These are phyloP conservation scores for Rhizophagus sp. DNA, from an alignment of 192 early-diverging fungal species.

Conservation along the genomic window DNA sequence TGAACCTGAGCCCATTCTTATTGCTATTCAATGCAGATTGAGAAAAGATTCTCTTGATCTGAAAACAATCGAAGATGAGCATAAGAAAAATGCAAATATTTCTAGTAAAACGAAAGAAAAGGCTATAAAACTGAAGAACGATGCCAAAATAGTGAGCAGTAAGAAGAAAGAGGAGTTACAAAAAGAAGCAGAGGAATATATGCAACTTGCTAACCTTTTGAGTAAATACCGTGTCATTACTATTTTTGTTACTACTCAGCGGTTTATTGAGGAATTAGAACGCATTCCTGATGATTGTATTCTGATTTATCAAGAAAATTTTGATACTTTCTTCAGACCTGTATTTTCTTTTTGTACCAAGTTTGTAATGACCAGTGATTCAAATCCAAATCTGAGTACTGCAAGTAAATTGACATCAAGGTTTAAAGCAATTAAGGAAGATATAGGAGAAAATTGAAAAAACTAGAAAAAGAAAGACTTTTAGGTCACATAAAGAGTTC, in stretches of 20 bases:
- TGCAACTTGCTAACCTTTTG: too few species aligned
- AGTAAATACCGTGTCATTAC: not conserved
- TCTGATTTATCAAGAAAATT: conserved; percentile 4
- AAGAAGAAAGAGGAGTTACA: too few species aligned
- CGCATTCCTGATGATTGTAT: not conserved
- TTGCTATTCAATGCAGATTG: not conserved
- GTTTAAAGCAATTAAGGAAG: too few species aligned
- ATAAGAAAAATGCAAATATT: not conserved
- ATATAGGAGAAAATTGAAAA: too few species aligned
- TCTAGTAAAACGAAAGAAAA: too few species aligned
- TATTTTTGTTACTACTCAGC: not conserved
- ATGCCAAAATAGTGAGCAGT: too few species aligned
- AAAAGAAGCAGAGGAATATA: too few species aligned
- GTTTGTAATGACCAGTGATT: conserved; percentile 6
- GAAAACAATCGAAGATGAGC: not conserved
- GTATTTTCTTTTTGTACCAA: not conserved
- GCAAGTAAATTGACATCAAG: not conserved
- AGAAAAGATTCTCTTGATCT: not conserved
- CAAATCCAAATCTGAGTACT: conserved; percentile 10
- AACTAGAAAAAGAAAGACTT: too few species aligned
- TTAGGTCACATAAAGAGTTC: too few species aligned
- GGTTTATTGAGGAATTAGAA: not conserved
- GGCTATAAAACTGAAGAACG: too few species aligned
- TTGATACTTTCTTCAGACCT: not conserved
- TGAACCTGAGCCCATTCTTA: too few species aligned